Evolutionary conservation across 768 basidiomycete species (phyloP).

Genomic region (Tylopilus intermedius): DNA sequence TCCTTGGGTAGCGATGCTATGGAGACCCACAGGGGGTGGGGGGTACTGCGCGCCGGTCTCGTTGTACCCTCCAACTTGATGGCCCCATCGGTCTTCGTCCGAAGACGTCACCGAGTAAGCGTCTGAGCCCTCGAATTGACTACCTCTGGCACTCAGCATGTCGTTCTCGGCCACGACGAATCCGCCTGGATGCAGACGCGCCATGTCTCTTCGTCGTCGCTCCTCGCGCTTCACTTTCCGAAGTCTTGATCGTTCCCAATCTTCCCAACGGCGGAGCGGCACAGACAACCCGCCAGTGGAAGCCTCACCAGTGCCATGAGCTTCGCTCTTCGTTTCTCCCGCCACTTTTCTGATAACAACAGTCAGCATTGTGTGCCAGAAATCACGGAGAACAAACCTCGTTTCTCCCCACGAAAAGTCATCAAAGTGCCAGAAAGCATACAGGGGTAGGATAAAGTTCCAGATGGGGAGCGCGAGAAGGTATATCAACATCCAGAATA

Average conservation of each 20-base stretch:
- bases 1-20: conserved; percentile 31
- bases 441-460: conserved; percentile 92
- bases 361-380: conserved; percentile 8
- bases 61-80: conserved; percentile 94
- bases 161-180: conserved; percentile 61
- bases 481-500: conserved; percentile 98
- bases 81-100: conserved; percentile 91
- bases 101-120: conserved; percentile 76
- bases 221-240: conserved; percentile 89
- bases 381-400: conserved; percentile 48
- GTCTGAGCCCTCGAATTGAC: conserved; percentile 34
- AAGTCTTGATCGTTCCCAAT: conserved; percentile 95
- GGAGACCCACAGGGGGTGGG: conserved; percentile 76
- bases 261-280: conserved; percentile 98
- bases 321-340: conserved; percentile 78
- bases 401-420: conserved; percentile 99
- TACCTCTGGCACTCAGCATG: conserved; percentile 32
- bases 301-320: conserved; percentile 65
- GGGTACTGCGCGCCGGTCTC: conserved; percentile 76
- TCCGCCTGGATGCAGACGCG: conserved; percentile 68
- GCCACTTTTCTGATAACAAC: conserved; percentile 73
- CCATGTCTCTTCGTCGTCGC: conserved; percentile 73
- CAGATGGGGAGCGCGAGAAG: conserved; percentile 88
- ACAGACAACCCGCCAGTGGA: conserved; percentile 53
- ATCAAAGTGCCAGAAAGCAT: conserved; percentile 99